Base-by-base conservation (phyloP, 2,329 filamentous ascomycete genomes). In the Cladophialophora carrionii region DNA sequence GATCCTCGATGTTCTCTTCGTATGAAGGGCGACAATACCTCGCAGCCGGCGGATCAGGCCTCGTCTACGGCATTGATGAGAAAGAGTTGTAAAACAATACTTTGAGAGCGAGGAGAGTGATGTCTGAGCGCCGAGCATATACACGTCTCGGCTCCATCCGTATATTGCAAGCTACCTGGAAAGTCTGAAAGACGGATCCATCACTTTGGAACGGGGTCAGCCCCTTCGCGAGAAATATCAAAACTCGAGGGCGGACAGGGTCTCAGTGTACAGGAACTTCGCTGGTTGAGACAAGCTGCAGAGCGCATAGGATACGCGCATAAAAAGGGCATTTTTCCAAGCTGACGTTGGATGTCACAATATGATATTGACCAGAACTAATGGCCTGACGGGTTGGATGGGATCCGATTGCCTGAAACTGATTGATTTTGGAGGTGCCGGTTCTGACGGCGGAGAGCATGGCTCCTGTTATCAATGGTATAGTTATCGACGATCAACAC, bases 301-400 rank as follows among this genome's bases (percentile, higher is more conserved):
- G 41, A 64, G 26, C 62, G 64, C 8, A 20, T 57, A 26, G 34
- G 46, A 61, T 48, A 67, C 51, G 32, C 24, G 22, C 64, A 64
- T 41, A 51, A 67, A 3, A 57, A 61, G 12, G 46, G 32, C 20
- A 64, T n/a, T 67, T 58, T 24, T 66, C 51, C 61, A 64, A n/a
- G 64, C 55, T 6, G 64, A 66, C 53, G 61, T 66, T 17, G 64
- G 61, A 49, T 64, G 57, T 58, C 34, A 61, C 57, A 67, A 67
- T 31, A 63, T 61, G 64, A 64, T 64, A n/a, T 41, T 67, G 29
- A 57, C 43, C n/a, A 60, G 61, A 57, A 37, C 52, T 6, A 2
- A 1, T 34, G 32, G 32, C 32, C 32, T 34, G 3, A 9, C 32
- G 32, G 32, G 2, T 8, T 8, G 22, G 9, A n/a, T 5, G 43